Base-by-base conservation (phyloP, 140 eudicot species). In the Stevia rebaudiana region DNA sequence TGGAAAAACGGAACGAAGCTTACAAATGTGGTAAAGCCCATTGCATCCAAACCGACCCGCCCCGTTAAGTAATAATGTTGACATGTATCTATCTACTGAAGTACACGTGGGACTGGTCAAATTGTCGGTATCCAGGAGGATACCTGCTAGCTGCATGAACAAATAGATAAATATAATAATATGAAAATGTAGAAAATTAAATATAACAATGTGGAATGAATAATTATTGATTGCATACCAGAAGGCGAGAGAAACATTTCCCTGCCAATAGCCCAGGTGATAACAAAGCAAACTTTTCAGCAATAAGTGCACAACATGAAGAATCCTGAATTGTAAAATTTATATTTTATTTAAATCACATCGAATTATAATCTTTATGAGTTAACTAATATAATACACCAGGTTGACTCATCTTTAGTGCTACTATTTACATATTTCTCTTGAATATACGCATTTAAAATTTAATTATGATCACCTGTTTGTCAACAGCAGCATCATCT, bases 41-140 rank as follows among this genome's bases (percentile, higher is more conserved):
- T 71, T 73, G 79, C 86, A 87, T 57, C 95, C 95, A 68, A 74
- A 79, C 42, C 89, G 83, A 56, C 94, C 95, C 23, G 89, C 95
- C 55, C 95, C 95, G 43, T 82, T 82, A 43, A 87, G 77, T 61
- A 87, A 73, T 62, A 87, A 68, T 36, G 95, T 84, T 15, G 86
- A 82, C 84, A 87, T 84, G 86, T 79, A 84, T 55, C 61, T 81
- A 64, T 87, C 95, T 67, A 79, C 82, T 17, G 76, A 68, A 4
- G 86, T 79, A 70, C 86, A 76, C 15, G 51, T 48, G 4, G 94
- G 71, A 74, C 70, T 84, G 11, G 78, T 69, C 60, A 87, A 43
- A 74, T 84, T 87, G 59, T 76, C 81, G 55, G 95, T 81, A 60
- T 84, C 95, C 75, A 87, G 22, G 35, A 87, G 92, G 66, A 87